These are phyloP conservation scores for Monilinia aucupariae DNA, from an alignment of 2,329 filamentous ascomycete species.

Conservation along the genomic window DNA sequence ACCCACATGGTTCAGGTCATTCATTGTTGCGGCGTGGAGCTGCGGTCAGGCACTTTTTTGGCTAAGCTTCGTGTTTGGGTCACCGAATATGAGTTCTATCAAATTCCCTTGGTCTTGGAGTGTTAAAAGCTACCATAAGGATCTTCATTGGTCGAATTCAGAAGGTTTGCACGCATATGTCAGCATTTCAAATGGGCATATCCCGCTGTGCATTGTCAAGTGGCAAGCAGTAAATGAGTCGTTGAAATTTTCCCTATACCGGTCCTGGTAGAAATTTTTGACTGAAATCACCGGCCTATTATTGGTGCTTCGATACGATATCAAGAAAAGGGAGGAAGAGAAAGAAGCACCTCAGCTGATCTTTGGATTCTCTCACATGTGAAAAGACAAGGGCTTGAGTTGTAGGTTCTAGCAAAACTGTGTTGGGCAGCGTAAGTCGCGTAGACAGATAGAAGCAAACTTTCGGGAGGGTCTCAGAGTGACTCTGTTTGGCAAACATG, in stretches of 20 bases:
- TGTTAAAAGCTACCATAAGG: background rate
- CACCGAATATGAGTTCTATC: background rate
- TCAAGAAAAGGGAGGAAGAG: background rate
- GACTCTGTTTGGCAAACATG: background rate
- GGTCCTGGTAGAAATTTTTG: background rate
- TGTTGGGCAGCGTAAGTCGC: background rate
- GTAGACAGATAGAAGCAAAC: background rate
- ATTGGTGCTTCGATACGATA: background rate
- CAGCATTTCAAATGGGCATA: background rate
- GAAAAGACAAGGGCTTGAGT: background rate
- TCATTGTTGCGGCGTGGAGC: background rate
- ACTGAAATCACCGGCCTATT: background rate
- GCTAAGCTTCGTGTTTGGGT: background rate
- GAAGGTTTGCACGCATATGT: background rate
- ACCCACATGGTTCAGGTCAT: background rate
- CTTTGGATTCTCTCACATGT: background rate
- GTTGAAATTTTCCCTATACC: background rate
- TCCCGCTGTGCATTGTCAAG: background rate
- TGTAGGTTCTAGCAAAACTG: background rate
- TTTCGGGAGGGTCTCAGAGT: background rate
- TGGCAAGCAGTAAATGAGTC: background rate
- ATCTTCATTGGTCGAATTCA: background rate
- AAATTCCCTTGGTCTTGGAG: background rate
- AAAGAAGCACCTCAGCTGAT: no score
- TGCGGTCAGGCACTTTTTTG: background rate